Evolutionary conservation across 108 stramenopile genomes (phyloP).

Genomic region (Hondaea fermentalgiana): DNA sequence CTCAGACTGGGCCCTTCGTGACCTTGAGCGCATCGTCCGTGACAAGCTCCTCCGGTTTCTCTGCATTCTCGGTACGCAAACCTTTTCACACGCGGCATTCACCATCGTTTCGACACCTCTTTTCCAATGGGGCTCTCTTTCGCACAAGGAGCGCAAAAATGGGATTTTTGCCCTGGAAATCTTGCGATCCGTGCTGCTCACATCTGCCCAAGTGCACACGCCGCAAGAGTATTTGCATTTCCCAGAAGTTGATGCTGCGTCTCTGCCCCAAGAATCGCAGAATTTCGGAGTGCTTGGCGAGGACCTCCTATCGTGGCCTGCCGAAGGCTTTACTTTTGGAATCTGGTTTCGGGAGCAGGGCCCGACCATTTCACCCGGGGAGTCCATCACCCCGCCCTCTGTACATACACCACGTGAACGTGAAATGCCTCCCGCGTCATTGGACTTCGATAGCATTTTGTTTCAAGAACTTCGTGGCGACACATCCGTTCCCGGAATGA

Average conservation of each 20-base stretch:
- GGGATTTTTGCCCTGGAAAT: neutral
- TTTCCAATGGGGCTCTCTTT: neutral
- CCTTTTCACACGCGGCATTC: neutral
- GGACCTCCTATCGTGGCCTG: neutral
- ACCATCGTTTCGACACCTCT: neutral
- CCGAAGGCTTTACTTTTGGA: neutral
- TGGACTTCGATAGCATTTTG: neutral
- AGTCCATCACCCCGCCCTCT: neutral
- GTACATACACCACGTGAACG: neutral
- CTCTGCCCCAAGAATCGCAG: neutral
- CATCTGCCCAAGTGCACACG: neutral
- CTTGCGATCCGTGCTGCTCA: neutral
- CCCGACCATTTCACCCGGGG: neutral
- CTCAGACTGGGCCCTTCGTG: neutral
- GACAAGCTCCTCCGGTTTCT: neutral
- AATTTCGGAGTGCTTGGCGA: neutral
- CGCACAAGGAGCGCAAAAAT: neutral
- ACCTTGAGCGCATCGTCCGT: neutral
- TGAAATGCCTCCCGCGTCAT: neutral
- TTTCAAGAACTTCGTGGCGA: neutral
- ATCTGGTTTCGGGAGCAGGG: neutral
- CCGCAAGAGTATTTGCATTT: neutral
- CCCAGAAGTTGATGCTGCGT: neutral
- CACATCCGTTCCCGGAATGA: neutral
- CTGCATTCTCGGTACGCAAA: neutral